Conservation (phyloP, 2,329 filamentous ascomycete genomes). For the Fusarium anthophilum region DNA sequence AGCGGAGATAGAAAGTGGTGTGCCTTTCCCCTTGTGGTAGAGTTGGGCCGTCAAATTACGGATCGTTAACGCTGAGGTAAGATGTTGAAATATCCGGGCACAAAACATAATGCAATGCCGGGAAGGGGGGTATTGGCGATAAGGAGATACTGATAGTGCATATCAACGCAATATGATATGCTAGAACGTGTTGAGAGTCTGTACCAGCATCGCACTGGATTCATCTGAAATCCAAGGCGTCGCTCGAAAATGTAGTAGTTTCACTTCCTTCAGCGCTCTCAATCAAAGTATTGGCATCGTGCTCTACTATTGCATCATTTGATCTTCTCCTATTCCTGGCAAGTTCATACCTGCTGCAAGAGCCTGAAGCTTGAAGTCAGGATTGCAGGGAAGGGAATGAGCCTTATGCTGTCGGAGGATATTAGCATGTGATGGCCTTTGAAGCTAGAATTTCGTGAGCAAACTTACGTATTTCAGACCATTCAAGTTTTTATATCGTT, state of each 20-base stretch:
- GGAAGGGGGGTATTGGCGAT: conserved; percentile 31
- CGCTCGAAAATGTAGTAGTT: neutral
- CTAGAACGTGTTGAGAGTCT: conserved; percentile 23
- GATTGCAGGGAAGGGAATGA: conserved; percentile 89
- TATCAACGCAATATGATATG: conserved; percentile 23
- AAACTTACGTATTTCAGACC: conserved; percentile 88
- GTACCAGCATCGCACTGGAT: neutral
- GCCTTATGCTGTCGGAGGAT: conserved; percentile 68
- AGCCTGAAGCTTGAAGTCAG: conserved; percentile 69
- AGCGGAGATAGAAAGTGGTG: conserved; percentile 7
- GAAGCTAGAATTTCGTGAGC: neutral
- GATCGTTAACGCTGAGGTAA: conserved; percentile 31
- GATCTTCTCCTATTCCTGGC: conserved; percentile 58
- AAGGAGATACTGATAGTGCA: conserved; percentile 22
- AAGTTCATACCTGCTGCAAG: conserved; percentile 56
- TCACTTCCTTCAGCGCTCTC: neutral
- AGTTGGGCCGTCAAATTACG: conserved; percentile 6
- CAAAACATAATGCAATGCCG: neutral
- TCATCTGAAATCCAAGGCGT: neutral
- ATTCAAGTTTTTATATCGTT: conserved; percentile 99
- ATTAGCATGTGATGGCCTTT: conserved; percentile 45
- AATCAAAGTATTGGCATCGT: neutral
- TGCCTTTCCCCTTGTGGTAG: conserved; percentile 18
- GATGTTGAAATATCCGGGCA: conserved; percentile 28
- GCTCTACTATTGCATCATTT: conserved; percentile 47